A percentile compares a stretch with the other conserved stretches of the same genome.
Evolutionary conservation across 2,329 filamentous ascomycete species (phyloP).

Genomic region (Pleomassaria siparia): DNA sequence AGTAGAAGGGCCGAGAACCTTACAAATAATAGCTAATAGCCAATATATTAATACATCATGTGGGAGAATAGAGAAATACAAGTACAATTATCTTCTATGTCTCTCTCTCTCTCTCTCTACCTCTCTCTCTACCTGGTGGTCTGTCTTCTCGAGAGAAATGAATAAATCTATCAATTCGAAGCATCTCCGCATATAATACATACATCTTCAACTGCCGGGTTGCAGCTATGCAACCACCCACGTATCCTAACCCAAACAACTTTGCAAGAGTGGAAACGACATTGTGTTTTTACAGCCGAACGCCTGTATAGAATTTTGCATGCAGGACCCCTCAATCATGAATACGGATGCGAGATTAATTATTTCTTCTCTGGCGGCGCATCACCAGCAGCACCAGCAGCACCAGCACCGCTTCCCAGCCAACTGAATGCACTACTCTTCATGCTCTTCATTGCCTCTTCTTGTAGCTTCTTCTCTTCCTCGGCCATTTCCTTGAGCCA

Average conservation of each 20-base stretch:
- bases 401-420: slow-evolving; percentile 16
- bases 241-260: no score
- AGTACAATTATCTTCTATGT: no score
- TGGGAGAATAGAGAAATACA: no score
- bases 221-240: slow-evolving; percentile 7
- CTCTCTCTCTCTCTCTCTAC: no score
- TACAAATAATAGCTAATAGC: no score
- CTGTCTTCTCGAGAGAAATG: not conserved
- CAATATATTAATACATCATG: no score
- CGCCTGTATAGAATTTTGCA: slow-evolving; percentile 3
- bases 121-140: no score
- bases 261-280: slow-evolving; percentile 18
- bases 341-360: not conserved
- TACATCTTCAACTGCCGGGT: not conserved
- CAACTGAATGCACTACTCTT: slow-evolving; percentile 54
- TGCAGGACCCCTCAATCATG: not conserved
- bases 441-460: slow-evolving; percentile 91
- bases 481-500: slow-evolving; percentile 94
- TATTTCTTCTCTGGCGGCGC: slow-evolving; percentile 6
- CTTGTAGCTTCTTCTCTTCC: slow-evolving; percentile 83
- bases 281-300: slow-evolving; percentile 10
- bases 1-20: not conserved
- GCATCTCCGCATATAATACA: slow-evolving; percentile 5
- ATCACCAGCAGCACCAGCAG: no score
- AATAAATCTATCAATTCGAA: no score